Conservation (phyloP, 768 basidiomycete species). For the Pleurotus sapidus region DNA sequence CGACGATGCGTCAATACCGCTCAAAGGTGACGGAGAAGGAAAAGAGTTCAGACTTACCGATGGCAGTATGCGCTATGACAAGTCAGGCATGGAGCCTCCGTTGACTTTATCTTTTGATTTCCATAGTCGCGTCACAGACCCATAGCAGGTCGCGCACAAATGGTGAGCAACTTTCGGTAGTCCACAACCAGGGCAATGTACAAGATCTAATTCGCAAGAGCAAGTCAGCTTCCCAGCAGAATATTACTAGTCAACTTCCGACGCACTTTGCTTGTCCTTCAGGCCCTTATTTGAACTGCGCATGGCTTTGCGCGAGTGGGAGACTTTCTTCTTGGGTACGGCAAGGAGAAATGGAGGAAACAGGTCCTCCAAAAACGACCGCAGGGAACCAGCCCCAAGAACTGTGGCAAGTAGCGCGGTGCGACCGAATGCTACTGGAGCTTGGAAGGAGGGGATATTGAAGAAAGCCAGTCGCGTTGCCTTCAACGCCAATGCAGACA, state of each 20-base stretch:
- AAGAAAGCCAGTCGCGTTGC: conserved; percentile 18
- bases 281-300: conserved; percentile 91
- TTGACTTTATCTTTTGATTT: conserved; percentile 40
- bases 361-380: conserved; percentile 54
- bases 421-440: conserved; percentile 17
- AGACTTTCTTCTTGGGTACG: conserved; percentile 91
- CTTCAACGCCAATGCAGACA: conserved; percentile 12
- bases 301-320: conserved; percentile 95
- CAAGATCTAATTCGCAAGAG: conserved; percentile 60
- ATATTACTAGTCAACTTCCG: neutral
- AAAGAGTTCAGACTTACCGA: too few species aligned
- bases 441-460: conserved; percentile 9
- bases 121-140: conserved; percentile 62
- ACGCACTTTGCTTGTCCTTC: conserved; percentile 88
- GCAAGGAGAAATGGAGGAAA: conserved; percentile 87
- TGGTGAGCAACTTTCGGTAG: conserved; percentile 86
- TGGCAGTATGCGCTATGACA: conserved; percentile 21
- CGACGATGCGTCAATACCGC: too few species aligned
- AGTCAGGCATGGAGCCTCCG: conserved; percentile 29
- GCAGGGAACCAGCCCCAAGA: conserved; percentile 24
- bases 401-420: conserved; percentile 17
- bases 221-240: conserved; percentile 5
- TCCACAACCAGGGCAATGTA: conserved; percentile 89
- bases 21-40: too few species aligned
- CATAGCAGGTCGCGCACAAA: conserved; percentile 81